Percentiles rank a stretch among this genome's conserved stretches.
Conservation (phyloP, 768 basidiomycete genomes). For the Xerocomellus dryophilus region DNA sequence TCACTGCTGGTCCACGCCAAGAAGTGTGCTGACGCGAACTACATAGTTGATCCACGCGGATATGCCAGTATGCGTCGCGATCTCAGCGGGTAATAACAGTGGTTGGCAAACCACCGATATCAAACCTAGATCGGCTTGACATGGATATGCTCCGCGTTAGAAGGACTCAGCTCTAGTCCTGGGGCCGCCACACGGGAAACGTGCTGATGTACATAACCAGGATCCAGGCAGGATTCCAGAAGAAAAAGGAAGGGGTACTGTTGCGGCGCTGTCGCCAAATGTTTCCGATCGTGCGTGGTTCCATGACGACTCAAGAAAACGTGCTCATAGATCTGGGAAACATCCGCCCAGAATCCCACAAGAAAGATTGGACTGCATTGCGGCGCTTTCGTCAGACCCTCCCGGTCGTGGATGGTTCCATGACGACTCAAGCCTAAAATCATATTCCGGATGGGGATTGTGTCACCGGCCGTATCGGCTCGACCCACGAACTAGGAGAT, state of each 20-base stretch:
- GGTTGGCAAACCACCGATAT: not conserved
- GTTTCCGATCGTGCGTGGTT: not conserved
- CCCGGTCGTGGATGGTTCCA: not conserved
- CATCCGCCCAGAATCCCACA: not conserved
- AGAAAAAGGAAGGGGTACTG: not conserved
- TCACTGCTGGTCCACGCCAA: not conserved
- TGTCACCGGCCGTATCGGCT: not conserved
- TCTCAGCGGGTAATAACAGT: not conserved
- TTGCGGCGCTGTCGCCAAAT: not conserved
- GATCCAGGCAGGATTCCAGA: not conserved
- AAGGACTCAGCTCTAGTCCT: not conserved
- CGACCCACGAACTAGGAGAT: not conserved
- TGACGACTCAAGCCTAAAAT: not conserved
- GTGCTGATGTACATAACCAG: conserved; percentile 9
- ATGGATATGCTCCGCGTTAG: conserved; percentile 8
- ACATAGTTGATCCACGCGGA: too few species aligned
- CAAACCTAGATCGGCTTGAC: not conserved
- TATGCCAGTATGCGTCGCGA: not conserved
- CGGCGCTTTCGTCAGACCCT: not conserved
- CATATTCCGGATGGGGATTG: not conserved
- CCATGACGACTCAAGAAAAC: conserved; percentile 2
- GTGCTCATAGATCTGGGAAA: not conserved
- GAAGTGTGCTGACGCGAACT: too few species aligned
- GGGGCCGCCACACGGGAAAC: not conserved
- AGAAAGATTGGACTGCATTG: not conserved